Evolutionary conservation across 805 yeast species (phyloP).

Genomic region (Ogataea parapolymorpha): DNA sequence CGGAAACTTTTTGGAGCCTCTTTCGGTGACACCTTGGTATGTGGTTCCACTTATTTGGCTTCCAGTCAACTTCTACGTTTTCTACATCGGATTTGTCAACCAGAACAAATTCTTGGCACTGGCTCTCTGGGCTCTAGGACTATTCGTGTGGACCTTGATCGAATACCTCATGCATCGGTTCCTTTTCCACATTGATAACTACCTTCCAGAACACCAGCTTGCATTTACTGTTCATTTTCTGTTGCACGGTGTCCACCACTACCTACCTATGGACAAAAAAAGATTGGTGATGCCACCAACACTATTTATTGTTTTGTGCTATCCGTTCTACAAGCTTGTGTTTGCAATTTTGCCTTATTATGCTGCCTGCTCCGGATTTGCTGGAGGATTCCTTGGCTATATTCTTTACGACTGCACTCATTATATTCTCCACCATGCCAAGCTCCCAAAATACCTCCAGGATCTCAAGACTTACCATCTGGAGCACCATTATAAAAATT

Average conservation of each 20-base stretch:
- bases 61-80: constrained; percentile 67
- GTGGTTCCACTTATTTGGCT: constrained; percentile 86
- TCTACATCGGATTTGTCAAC: constrained; percentile 54
- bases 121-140: constrained; percentile 70
- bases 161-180: constrained; percentile 90
- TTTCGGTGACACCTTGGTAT: constrained; percentile 92
- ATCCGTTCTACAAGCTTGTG: constrained; percentile 78
- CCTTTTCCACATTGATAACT: constrained; percentile 85
- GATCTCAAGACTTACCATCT: constrained; percentile 84
- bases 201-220: constrained; percentile 74
- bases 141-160: constrained; percentile 87
- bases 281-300: constrained; percentile 98
- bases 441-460: constrained; percentile 73
- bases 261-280: constrained; percentile 91
- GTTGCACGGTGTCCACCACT: constrained; percentile 95
- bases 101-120: constrained; percentile 46
- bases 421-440: constrained; percentile 86
- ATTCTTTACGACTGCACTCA: constrained; percentile 91
- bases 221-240: constrained; percentile 83
- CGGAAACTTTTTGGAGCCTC: constrained; percentile 91
- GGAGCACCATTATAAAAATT: constrained; percentile 97
- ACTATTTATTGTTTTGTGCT: constrained; percentile 63
- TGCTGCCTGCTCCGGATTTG: constrained; percentile 86
- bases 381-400: constrained; percentile 95
- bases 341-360: constrained; percentile 75